Evolutionary conservation across 176 grass and related monocot species (phyloP).

Genomic region (Aegilops bicornis): DNA sequence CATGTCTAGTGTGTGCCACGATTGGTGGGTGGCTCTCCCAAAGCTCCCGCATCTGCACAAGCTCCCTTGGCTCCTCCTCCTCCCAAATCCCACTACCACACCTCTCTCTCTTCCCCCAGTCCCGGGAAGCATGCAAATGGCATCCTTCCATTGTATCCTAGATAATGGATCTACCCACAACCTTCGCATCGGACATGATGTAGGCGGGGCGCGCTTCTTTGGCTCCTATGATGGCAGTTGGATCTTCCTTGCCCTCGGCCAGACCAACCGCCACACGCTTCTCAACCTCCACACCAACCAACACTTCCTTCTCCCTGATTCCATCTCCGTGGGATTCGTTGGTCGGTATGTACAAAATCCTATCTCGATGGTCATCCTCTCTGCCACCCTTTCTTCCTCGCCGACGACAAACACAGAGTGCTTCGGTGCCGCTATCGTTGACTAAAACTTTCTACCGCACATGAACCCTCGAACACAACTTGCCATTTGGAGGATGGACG

Average conservation of each 20-base stretch:
- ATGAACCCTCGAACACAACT: background rate
- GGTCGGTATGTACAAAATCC: background rate
- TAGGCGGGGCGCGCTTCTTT: background rate
- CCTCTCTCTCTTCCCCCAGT: background rate
- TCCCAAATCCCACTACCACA: background rate
- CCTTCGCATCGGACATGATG: background rate
- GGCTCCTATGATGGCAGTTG: background rate
- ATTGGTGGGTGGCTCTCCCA: background rate
- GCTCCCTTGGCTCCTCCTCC: background rate
- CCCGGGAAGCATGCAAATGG: rapidly evolving
- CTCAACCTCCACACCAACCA: background rate
- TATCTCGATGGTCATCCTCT: background rate
- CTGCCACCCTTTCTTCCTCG: background rate
- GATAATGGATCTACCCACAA: background rate
- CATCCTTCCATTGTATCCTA: background rate
- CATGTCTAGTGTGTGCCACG: background rate
- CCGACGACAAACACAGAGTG: background rate
- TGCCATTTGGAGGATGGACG: background rate
- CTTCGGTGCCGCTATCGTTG: background rate
- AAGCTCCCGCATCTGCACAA: background rate
- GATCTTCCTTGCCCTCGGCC: background rate
- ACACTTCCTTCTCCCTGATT: background rate
- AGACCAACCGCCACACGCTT: background rate
- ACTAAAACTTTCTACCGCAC: no score
- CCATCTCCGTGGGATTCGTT: no score